Evolutionary conservation across 805 yeast genomes (phyloP).

Genomic region (Yarrowia bubula): DNA sequence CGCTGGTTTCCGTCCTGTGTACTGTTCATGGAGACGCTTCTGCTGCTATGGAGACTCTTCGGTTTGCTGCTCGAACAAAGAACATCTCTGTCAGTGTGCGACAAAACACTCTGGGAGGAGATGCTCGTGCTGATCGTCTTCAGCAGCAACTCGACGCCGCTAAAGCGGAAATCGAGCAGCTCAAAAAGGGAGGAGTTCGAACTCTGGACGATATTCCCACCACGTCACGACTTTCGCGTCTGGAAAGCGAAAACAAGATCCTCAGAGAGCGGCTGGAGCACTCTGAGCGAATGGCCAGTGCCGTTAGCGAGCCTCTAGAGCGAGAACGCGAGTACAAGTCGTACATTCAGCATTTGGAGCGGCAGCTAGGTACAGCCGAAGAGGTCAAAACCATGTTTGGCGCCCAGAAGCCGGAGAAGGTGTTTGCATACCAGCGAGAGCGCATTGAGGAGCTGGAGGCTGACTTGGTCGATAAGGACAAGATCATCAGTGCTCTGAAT

Average conservation of each 20-base stretch:
- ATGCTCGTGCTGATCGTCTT: conserved; percentile 54
- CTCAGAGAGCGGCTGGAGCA: conserved; percentile 69
- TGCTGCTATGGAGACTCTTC: conserved; percentile 72
- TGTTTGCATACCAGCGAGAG: conserved; percentile 60
- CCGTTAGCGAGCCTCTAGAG: not conserved
- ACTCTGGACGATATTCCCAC: not conserved
- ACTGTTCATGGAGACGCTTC: conserved; percentile 69
- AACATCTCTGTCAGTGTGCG: conserved; percentile 71
- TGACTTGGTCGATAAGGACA: conserved; percentile 67
- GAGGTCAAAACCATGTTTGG: conserved; percentile 29
- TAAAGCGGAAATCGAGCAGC: conserved; percentile 48
- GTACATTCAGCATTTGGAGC: conserved; percentile 60
- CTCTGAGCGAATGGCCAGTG: conserved; percentile 46
- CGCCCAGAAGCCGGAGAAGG: conserved; percentile 31
- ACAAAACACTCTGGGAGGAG: conserved; percentile 44
- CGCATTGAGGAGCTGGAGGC: conserved; percentile 66
- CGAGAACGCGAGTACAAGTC: conserved; percentile 44
- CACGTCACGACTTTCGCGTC: conserved; percentile 43
- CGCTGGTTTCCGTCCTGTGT: conserved; percentile 81
- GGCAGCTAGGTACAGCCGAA: conserved; percentile 44
- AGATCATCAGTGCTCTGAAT: conserved; percentile 70
- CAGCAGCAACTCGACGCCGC: conserved; percentile 61
- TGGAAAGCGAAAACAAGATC: conserved; percentile 63
- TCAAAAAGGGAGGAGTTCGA: conserved; percentile 29
- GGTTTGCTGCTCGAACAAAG: conserved; percentile 93